Evolutionary conservation across 2,329 filamentous ascomycete genomes (phyloP).

Genomic region (Dactylellina haptotyla): DNA sequence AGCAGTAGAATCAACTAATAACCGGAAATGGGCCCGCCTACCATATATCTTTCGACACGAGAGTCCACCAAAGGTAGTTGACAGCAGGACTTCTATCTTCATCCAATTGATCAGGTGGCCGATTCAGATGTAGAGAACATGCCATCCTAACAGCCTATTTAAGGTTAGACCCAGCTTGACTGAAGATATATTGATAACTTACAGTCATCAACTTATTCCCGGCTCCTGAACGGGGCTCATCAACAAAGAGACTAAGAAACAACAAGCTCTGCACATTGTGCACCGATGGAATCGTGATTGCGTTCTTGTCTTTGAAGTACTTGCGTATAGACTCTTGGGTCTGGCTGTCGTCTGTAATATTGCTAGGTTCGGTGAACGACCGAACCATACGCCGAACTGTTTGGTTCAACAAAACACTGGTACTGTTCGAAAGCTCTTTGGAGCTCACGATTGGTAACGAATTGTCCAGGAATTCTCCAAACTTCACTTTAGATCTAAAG

Average conservation of each 20-base stretch:
- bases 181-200: constrained; percentile 22
- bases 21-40: neutral
- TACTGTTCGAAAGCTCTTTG: constrained; percentile 55
- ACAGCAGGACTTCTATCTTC: constrained; percentile 44
- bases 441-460: constrained; percentile 55
- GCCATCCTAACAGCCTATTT: constrained; percentile 56
- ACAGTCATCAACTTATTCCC: constrained; percentile 56
- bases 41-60: constrained; percentile 56
- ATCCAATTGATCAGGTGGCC: constrained; percentile 42
- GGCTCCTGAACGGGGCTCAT: constrained; percentile 55
- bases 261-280: constrained; percentile 56
- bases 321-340: constrained; percentile 55
- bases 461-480: constrained; percentile 50
- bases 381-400: constrained; percentile 55
- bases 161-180: neutral
- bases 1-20: neutral
- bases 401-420: constrained; percentile 55
- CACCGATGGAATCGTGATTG: constrained; percentile 55
- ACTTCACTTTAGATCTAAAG: constrained; percentile 38
- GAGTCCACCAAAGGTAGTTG: constrained; percentile 56
- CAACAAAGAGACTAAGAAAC: constrained; percentile 55
- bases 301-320: constrained; percentile 55
- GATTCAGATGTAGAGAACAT: constrained; percentile 56
- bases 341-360: constrained; percentile 38
- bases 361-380: constrained; percentile 51